These are phyloP conservation scores for Neofusicoccum sp. DNA, from an alignment of 2,329 filamentous ascomycete genomes.

Conservation along the genomic window DNA sequence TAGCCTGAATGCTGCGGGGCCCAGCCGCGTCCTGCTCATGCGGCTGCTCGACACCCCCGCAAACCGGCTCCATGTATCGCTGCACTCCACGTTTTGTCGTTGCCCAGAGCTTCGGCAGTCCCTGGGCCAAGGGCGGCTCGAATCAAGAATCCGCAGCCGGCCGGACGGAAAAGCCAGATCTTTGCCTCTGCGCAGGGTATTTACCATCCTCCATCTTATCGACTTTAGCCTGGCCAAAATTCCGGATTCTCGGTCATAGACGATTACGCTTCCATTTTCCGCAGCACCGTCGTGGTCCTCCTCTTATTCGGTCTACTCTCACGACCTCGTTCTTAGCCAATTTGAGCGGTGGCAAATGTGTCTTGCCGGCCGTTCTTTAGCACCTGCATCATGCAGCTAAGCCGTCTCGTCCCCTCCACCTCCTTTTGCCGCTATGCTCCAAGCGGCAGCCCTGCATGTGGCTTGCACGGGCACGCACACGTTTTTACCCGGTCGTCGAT, in stretches of 20 bases:
- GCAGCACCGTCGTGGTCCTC: no score
- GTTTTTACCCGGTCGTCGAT: slow-evolving; percentile 4
- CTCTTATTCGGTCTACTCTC: no score
- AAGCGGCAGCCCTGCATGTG: neutral
- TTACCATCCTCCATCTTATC: neutral
- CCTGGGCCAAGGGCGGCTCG: no score
- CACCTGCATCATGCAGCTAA: no score
- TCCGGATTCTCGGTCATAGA: neutral
- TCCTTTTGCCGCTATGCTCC: neutral
- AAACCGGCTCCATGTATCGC: neutral
- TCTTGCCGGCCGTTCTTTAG: no score
- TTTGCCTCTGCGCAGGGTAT: neutral
- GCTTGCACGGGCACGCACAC: neutral
- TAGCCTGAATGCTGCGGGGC: neutral
- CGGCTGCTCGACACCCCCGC: neutral
- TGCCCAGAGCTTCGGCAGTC: neutral
- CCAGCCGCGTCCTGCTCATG: neutral
- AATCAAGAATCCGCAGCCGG: neutral
- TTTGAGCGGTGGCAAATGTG: no score
- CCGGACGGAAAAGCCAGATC: neutral
- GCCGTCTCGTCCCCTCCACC: no score
- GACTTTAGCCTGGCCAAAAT: neutral
- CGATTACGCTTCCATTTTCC: no score
- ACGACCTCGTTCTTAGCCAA: no score
- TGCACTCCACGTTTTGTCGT: neutral